A percentile compares a stretch with the other conserved stretches of the same genome.
These are phyloP conservation scores for Fusarium sp. DNA, from an alignment of 2,329 filamentous ascomycete species.

Conservation along the genomic window DNA sequence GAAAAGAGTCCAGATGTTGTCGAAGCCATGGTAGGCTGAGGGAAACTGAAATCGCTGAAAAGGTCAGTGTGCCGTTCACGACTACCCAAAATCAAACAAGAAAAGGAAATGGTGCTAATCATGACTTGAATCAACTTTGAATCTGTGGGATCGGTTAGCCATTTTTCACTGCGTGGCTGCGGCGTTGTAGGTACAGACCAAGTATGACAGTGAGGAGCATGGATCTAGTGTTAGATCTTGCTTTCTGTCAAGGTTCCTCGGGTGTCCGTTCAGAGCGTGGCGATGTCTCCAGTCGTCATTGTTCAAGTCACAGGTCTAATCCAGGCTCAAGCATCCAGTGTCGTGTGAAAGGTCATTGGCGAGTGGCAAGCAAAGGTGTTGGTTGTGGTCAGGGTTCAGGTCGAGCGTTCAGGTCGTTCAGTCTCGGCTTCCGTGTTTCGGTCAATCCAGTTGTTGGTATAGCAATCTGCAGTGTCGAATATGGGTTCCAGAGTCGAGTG, in stretches of 20 bases:
- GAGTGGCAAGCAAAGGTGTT: background rate
- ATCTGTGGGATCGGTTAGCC: slow-evolving; percentile 54
- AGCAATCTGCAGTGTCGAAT: slow-evolving; percentile 30
- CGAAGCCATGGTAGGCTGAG: slow-evolving; percentile 63
- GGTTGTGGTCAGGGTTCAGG: background rate
- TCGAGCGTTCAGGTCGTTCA: background rate
- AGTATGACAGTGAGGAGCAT: slow-evolving; percentile 34
- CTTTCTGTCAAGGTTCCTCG: slow-evolving; percentile 32
- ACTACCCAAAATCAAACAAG: slow-evolving; percentile 52
- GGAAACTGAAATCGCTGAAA: slow-evolving; percentile 68
- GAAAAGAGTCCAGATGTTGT: slow-evolving; percentile 65
- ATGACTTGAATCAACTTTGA: slow-evolving; percentile 68
- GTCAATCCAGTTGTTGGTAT: slow-evolving; percentile 40
- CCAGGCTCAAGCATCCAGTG: slow-evolving; percentile 21
- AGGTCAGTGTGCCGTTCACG: slow-evolving; percentile 69
- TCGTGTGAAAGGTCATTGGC: background rate
- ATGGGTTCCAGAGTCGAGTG: slow-evolving; percentile 9
- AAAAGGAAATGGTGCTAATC: slow-evolving; percentile 44
- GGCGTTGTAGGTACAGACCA: slow-evolving; percentile 42
- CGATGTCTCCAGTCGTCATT: slow-evolving; percentile 7
- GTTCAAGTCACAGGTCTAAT: slow-evolving; percentile 27
- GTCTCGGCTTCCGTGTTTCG: slow-evolving; percentile 22
- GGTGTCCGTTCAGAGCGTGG: slow-evolving; percentile 14
- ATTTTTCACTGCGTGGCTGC: slow-evolving; percentile 24
- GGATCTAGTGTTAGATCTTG: slow-evolving; percentile 26